Evolutionary conservation across 2,329 filamentous ascomycete genomes (phyloP).

Genomic region (Colletotrichum scovillei): DNA sequence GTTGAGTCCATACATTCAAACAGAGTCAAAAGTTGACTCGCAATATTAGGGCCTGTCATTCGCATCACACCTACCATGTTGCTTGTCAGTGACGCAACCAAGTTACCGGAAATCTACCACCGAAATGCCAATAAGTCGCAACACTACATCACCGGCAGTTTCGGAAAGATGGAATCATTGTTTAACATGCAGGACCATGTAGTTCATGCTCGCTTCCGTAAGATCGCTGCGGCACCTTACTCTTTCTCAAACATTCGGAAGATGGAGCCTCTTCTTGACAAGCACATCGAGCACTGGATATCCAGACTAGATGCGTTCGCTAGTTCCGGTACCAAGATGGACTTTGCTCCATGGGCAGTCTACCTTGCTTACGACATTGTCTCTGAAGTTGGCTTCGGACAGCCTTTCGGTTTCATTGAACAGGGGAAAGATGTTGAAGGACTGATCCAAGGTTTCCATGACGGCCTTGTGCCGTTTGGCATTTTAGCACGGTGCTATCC

Average conservation of each 20-base stretch:
- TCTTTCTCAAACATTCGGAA: constrained; percentile 67
- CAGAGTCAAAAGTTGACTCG: background rate
- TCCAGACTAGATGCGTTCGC: constrained; percentile 60
- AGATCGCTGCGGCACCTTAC: constrained; percentile 65
- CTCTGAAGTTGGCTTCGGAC: constrained; percentile 66
- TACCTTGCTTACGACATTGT: constrained; percentile 70
- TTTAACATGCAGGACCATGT: constrained; percentile 68
- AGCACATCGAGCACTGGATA: constrained; percentile 62
- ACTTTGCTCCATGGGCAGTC: constrained; percentile 67
- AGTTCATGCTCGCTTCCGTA: constrained; percentile 63
- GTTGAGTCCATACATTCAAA: no score
- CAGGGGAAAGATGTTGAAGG: constrained; percentile 62
- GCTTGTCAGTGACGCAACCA: constrained; percentile 62
- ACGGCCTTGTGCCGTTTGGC: constrained; percentile 62
- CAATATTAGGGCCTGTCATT: constrained; percentile 59
- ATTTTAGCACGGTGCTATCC: constrained; percentile 63
- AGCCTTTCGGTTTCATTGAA: constrained; percentile 66
- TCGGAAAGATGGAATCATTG: constrained; percentile 64
- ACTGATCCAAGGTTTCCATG: constrained; percentile 65
- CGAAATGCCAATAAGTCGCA: constrained; percentile 67
- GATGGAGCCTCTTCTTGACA: constrained; percentile 68
- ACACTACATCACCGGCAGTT: constrained; percentile 68
- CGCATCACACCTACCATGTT: constrained; percentile 65
- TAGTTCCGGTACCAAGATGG: constrained; percentile 55
- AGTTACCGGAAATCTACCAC: constrained; percentile 67